Evolutionary conservation across 345 rosid species (phyloP), one percentile per base, ranked within the genome.

Genomic region (Cardamine chenopodiifolia): DNA sequence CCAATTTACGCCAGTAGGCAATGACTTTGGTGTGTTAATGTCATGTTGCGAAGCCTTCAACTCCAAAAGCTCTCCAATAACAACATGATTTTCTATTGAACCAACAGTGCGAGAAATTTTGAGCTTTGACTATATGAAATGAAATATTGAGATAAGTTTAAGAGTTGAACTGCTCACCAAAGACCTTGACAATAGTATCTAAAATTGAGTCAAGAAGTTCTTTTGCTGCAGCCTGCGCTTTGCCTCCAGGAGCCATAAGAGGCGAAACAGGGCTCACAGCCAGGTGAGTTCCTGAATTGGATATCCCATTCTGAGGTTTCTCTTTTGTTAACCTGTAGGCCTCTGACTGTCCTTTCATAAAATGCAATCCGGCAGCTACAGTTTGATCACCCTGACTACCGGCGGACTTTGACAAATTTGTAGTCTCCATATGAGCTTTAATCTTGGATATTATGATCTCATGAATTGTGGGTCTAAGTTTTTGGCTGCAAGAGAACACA

Each of bases 261-360:
- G 96, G 85, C 1, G 99, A 95, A 62, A 92, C 99, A 62, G 99
- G 99, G 82, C 98, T 95, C 74, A 89, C 96, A 73, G 98, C 88
- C 80, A 86, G 75, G 71, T 92, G 85, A 73, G 86, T 82, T 64
- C 86, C 95, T 68, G 84, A 84, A 62, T 67, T 68, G 48, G 89
- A 82, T 73, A 83, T 84, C 80, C 92, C 97, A 84, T 90, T 90
- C 81, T 85, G 98, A 78, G 74, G 86, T 77, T 89, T 95, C 77
- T 86, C 88, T 79, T 92, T 92, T 2, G 85, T 72, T 70, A 90
- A 55, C 61, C 83, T 88, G 74, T 78, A 89, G 85, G 88, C 79
- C 72, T 83, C 92, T 66, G 91, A 78, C 35, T 89, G 88, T 70
- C 88, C 91, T 81, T 85, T 90, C 73, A 82, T 78, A 68, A 76